Conservation (phyloP, 495 filamentous ascomycete genomes). For the Collariella sp. region DNA sequence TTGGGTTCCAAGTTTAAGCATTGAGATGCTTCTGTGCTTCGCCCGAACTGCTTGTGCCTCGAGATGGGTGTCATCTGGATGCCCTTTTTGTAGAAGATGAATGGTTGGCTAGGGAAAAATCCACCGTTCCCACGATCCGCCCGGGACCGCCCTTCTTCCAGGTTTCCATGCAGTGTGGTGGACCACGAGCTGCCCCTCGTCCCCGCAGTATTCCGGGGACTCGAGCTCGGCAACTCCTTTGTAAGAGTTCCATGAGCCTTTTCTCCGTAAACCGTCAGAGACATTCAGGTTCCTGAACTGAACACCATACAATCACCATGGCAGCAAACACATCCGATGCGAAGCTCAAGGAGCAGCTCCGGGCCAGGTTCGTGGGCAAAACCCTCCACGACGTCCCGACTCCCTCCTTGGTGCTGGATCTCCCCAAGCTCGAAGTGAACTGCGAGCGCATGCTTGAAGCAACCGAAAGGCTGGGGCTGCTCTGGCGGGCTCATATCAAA, state of each 20-base stretch:
- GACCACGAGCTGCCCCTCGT: too few species aligned
- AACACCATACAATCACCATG: conserved; percentile 3
- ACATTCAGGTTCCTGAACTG: background rate
- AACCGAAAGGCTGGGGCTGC: conserved; percentile 47
- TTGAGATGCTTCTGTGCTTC: too few species aligned
- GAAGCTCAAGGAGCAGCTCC: conserved; percentile 35
- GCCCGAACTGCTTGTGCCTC: too few species aligned
- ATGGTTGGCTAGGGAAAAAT: too few species aligned
- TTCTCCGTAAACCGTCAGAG: too few species aligned
- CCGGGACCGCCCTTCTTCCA: too few species aligned
- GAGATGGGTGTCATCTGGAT: too few species aligned
- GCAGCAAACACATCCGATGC: conserved; percentile 10
- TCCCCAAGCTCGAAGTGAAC: conserved; percentile 57
- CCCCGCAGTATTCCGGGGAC: too few species aligned
- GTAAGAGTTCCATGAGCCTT: background rate
- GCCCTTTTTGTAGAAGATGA: too few species aligned
- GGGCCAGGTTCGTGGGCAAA: conserved; percentile 51
- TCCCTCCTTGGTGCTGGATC: conserved; percentile 63
- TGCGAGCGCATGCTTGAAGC: conserved; percentile 67
- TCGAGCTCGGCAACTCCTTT: background rate
- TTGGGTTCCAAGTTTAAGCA: too few species aligned
- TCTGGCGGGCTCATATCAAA: conserved; percentile 77
- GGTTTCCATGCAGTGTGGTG: too few species aligned
- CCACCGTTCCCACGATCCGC: too few species aligned
- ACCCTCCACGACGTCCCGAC: conserved; percentile 51